Evolutionary conservation across 192 early-diverging fungal genomes (phyloP).

Genomic region (Neocallimastix lanati): DNA sequence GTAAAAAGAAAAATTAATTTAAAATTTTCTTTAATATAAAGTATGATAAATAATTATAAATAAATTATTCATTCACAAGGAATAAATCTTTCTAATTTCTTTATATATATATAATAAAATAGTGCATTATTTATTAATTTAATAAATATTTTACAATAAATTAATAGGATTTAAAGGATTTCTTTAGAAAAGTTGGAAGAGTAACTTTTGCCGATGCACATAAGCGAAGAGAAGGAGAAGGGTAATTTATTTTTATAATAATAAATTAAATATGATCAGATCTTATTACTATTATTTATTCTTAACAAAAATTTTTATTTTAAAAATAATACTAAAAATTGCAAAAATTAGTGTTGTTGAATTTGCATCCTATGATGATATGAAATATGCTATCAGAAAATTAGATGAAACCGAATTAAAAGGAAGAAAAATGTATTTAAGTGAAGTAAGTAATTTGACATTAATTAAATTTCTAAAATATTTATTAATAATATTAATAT

Average conservation of each 20-base stretch:
- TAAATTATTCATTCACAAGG: too few relatives aligned
- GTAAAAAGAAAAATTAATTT: slow-evolving; percentile 14
- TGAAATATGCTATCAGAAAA: slow-evolving; percentile 67
- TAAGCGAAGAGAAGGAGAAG: slow-evolving; percentile 62
- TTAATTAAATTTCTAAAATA: too few relatives aligned
- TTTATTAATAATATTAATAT: too few relatives aligned
- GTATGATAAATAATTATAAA: too few relatives aligned
- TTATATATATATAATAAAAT: too few relatives aligned
- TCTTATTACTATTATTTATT: too few relatives aligned
- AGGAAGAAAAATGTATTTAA: slow-evolving; percentile 10
- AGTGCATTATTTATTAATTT: too few relatives aligned
- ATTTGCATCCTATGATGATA: slow-evolving; percentile 58
- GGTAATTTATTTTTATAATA: slow-evolving; percentile 21
- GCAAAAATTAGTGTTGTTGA: slow-evolving; percentile 93
- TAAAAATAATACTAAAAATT: too few relatives aligned
- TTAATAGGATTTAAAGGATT: slow-evolving; percentile 83
- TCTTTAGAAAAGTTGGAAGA: slow-evolving; percentile 84
- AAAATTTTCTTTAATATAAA: background rate
- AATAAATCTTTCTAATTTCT: too few relatives aligned
- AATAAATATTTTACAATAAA: background rate
- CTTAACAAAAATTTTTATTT: too few relatives aligned
- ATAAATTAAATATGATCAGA: too few relatives aligned
- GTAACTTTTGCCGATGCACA: slow-evolving; percentile 83
- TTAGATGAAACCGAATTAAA: slow-evolving; percentile 51
- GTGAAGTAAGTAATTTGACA: background rate